Percentiles rank a stretch among this genome's conserved stretches.
Evolutionary conservation across 768 basidiomycete genomes (phyloP).

Genomic region (Boletus vinaceobasis): DNA sequence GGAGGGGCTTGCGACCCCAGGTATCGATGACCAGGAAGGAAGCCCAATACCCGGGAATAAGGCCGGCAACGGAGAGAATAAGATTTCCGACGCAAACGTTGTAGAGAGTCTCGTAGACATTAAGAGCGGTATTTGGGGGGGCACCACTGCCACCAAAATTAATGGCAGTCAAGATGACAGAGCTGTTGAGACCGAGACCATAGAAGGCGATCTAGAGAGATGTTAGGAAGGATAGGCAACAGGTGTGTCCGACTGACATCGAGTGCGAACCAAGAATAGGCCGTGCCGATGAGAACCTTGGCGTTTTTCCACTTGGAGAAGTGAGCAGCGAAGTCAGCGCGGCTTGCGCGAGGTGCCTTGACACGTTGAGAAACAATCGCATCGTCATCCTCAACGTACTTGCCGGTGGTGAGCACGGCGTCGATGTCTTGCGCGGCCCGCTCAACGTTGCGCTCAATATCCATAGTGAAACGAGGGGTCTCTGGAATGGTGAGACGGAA

Average conservation of each 20-base stretch:
- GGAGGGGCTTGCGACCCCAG: slow-evolving; percentile 82
- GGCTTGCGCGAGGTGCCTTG: slow-evolving; percentile 64
- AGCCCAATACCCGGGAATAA: slow-evolving; percentile 72
- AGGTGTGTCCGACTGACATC: slow-evolving; percentile 48
- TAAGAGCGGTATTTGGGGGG: slow-evolving; percentile 27
- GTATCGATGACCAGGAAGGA: slow-evolving; percentile 63
- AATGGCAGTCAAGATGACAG: slow-evolving; percentile 71
- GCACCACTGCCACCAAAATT: slow-evolving; percentile 48
- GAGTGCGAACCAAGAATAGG: slow-evolving; percentile 88
- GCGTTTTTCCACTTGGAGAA: slow-evolving; percentile 74
- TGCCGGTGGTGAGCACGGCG: slow-evolving; percentile 54
- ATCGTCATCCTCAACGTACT: slow-evolving; percentile 49
- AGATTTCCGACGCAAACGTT: slow-evolving; percentile 75
- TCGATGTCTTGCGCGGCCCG: slow-evolving; percentile 75
- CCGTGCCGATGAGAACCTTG: slow-evolving; percentile 73
- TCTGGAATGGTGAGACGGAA: slow-evolving; percentile 93
- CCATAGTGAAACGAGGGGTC: slow-evolving; percentile 90
- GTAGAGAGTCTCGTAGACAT: slow-evolving; percentile 54
- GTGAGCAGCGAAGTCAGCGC: slow-evolving; percentile 63
- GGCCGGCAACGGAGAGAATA: slow-evolving; percentile 70
- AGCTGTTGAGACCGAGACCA: slow-evolving; percentile 81
- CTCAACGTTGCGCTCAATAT: slow-evolving; percentile 77
- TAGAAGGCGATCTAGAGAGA: slow-evolving; percentile 73
- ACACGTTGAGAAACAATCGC: slow-evolving; percentile 48
- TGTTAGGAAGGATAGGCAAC: not conserved